phyloP scores from a whole-genome alignment of 129 eudicot genomes.

The Artemisia tridentata region DNA sequence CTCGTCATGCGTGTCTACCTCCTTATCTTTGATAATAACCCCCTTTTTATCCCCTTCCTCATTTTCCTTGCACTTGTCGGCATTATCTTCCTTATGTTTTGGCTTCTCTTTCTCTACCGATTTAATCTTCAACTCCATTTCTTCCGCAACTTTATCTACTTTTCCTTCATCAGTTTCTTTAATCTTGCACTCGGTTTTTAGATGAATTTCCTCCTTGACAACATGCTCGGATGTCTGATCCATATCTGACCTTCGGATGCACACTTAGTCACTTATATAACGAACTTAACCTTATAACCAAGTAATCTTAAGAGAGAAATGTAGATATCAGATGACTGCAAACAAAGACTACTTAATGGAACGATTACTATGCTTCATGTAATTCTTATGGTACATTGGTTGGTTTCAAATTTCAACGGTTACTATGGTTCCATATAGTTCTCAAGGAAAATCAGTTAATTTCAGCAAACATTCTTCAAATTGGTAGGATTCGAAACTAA shows the following conservation, averaged over 20 bases:
- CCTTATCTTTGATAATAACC: background rate
- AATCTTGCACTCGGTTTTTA: slow-evolving; percentile 44
- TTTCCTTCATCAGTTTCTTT: slow-evolving; percentile 35
- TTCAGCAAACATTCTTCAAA: background rate
- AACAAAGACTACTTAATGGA: slow-evolving; percentile 1
- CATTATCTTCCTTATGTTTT: slow-evolving; percentile 39
- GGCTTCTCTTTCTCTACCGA: slow-evolving; percentile 47
- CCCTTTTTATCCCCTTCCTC: slow-evolving; percentile 28
- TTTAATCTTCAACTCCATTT: slow-evolving; percentile 41
- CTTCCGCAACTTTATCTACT: slow-evolving; percentile 42
- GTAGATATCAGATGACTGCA: slow-evolving; percentile 9
- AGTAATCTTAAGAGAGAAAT: slow-evolving; percentile 19
- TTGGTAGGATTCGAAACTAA: background rate
- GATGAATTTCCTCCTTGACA: slow-evolving; percentile 45
- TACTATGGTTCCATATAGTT: background rate
- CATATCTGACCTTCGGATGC: slow-evolving; percentile 27
- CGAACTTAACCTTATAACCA: slow-evolving; percentile 16
- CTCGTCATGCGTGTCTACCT: slow-evolving; percentile 21
- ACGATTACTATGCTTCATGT: background rate
- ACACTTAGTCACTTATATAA: no score
- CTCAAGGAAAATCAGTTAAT: background rate
- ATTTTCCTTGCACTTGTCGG: slow-evolving; percentile 33
- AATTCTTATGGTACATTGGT: background rate
- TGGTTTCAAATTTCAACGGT: background rate
- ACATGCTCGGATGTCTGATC: slow-evolving; percentile 41